Evolutionary conservation across 345 rosid genomes (phyloP).

Genomic region (Camelina hispida): DNA sequence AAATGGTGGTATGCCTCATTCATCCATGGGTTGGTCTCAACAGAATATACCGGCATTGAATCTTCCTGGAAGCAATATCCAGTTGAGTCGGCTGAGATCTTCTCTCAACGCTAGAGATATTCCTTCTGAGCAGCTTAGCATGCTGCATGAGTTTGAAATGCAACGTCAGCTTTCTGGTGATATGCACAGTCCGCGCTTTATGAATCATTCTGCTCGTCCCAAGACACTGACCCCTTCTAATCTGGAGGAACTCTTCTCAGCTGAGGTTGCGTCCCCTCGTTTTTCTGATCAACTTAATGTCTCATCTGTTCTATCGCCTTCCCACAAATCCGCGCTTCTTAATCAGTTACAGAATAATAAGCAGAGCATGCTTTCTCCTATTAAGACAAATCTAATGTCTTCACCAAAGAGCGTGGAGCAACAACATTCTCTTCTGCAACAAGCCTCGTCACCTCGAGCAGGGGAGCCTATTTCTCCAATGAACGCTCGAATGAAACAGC

Average conservation of each 20-base stretch:
- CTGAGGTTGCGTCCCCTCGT: constrained; percentile 68
- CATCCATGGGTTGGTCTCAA: constrained; percentile 78
- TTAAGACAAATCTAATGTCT: constrained; percentile 59
- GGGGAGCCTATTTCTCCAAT: constrained; percentile 77
- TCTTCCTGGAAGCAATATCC: constrained; percentile 80
- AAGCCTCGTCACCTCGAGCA: constrained; percentile 71
- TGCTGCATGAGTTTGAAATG: constrained; percentile 75
- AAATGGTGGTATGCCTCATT: constrained; percentile 61
- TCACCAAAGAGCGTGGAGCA: constrained; percentile 71
- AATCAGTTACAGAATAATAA: constrained; percentile 75
- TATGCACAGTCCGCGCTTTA: constrained; percentile 56
- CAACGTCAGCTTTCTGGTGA: constrained; percentile 63
- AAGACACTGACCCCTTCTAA: constrained; percentile 74
- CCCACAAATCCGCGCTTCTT: constrained; percentile 63
- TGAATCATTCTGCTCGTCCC: constrained; percentile 65
- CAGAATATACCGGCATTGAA: constrained; percentile 87
- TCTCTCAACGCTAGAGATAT: constrained; percentile 83
- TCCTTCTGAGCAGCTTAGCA: constrained; percentile 57
- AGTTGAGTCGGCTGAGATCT: constrained; percentile 88
- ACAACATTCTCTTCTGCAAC: constrained; percentile 55
- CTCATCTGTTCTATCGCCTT: constrained; percentile 64
- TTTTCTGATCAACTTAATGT: constrained; percentile 60
- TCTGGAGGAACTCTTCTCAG: constrained; percentile 66
- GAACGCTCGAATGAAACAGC: constrained; percentile 62
- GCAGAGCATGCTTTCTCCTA: constrained; percentile 78